Conservation (phyloP, 2,329 filamentous ascomycete genomes). For the Dendryphion nanum region DNA sequence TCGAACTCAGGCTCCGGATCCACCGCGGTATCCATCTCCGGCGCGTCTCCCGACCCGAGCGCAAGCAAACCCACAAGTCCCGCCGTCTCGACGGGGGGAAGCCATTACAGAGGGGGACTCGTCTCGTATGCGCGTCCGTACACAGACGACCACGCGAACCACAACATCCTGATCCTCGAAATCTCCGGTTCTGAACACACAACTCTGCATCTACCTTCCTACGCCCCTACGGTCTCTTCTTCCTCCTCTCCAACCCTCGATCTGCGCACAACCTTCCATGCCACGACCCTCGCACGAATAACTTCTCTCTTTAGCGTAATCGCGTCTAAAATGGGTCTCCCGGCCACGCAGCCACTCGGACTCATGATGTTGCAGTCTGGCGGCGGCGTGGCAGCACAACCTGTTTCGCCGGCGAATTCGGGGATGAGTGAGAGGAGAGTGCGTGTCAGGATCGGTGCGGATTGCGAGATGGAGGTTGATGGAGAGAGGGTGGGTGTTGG, state of each 20-base stretch:
- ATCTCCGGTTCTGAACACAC: slow-evolving; percentile 52
- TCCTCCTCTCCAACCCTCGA: slow-evolving; percentile 13
- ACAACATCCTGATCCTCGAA: slow-evolving; percentile 69
- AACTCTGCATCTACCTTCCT: slow-evolving; percentile 24
- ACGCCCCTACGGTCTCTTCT: slow-evolving; percentile 9
- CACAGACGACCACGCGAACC: slow-evolving; percentile 70
- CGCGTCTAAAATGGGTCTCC: slow-evolving; percentile 74
- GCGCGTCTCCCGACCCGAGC: slow-evolving; percentile 28
- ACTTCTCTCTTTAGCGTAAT: slow-evolving; percentile 75
- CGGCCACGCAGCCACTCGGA: slow-evolving; percentile 59
- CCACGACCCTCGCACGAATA: slow-evolving; percentile 67
- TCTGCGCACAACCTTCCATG: slow-evolving; percentile 69
- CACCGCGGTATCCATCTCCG: slow-evolving; percentile 12
- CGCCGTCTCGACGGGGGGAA: slow-evolving; percentile 13
- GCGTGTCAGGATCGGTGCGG: slow-evolving; percentile 29
- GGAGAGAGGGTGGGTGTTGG: slow-evolving; percentile 17
- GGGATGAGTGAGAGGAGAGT: slow-evolving; percentile 70
- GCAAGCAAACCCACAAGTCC: slow-evolving; percentile 20
- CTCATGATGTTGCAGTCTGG: slow-evolving; percentile 60
- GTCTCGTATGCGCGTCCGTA: slow-evolving; percentile 83
- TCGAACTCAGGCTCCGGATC: slow-evolving; percentile 17
- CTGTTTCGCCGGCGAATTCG: slow-evolving; percentile 66
- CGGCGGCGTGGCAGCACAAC: slow-evolving; percentile 62
- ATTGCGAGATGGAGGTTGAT: slow-evolving; percentile 26
- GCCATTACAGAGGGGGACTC: slow-evolving; percentile 46